Conservation (phyloP, 2,329 filamentous ascomycete genomes). For the Rutstroemia sp. region DNA sequence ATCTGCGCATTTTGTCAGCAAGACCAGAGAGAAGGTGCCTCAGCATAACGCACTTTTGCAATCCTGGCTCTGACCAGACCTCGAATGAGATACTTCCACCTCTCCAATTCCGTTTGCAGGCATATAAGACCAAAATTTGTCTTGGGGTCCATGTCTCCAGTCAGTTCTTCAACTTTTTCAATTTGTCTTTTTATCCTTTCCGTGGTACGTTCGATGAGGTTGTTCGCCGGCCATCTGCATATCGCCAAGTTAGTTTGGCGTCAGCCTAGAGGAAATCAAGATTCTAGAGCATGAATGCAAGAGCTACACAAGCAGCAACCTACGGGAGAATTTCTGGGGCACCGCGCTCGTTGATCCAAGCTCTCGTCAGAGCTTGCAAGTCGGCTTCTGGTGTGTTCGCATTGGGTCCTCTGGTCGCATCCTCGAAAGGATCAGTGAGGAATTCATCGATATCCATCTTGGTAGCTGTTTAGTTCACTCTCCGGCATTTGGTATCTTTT, state of each 20-base stretch:
- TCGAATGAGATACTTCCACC: constrained; percentile 79
- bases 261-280: neutral
- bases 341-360: constrained; percentile 87
- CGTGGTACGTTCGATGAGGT: constrained; percentile 76
- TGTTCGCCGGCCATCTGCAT: constrained; percentile 55
- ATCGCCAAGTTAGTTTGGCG: constrained; percentile 2
- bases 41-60: neutral
- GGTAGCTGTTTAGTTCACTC: neutral
- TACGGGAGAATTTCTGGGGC: constrained; percentile 84
- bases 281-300: neutral
- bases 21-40: constrained; percentile 43
- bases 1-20: constrained; percentile 86
- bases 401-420: constrained; percentile 28
- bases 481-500: neutral
- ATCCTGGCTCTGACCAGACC: constrained; percentile 9
- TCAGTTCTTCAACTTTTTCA: constrained; percentile 66
- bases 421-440: constrained; percentile 48
- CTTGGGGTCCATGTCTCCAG: constrained; percentile 78
- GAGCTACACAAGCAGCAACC: constrained; percentile 19
- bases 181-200: constrained; percentile 63
- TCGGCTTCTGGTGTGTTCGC: constrained; percentile 66
- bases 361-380: constrained; percentile 80
- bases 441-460: constrained; percentile 9
- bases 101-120: constrained; percentile 90
- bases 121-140: constrained; percentile 91